A percentile compares a stretch with the other conserved stretches of the same genome.
Evolutionary conservation across 331 rosid genomes (phyloP).

Genomic region (Quercus tomentella): DNA sequence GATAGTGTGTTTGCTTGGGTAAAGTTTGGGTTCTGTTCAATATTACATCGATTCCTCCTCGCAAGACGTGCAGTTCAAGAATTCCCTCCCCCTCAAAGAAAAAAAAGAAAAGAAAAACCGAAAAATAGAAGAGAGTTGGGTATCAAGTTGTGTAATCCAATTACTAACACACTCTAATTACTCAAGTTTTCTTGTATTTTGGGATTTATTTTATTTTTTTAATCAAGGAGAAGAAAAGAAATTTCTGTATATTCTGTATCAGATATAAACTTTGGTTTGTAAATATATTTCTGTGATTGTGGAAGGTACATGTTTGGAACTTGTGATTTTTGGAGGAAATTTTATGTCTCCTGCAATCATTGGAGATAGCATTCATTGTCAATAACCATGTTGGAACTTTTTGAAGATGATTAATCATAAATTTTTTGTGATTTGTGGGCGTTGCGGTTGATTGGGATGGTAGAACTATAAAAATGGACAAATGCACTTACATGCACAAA

Average conservation of each 20-base stretch:
- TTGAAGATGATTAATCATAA: not conserved
- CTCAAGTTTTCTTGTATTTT: no score
- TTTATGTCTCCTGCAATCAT: not conserved
- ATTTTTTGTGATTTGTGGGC: not conserved
- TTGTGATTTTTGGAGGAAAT: not conserved
- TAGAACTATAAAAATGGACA: not conserved
- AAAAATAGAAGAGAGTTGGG: no score
- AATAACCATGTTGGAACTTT: not conserved
- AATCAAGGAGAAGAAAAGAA: not conserved
- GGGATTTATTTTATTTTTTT: no score
- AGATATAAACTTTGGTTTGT: not conserved
- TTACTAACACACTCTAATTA: no score
- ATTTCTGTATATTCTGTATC: not conserved
- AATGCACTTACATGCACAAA: not conserved
- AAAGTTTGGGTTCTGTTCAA: no score
- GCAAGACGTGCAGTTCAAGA: no score
- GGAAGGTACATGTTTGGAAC: not conserved
- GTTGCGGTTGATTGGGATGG: not conserved
- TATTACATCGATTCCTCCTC: no score
- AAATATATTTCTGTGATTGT: not conserved
- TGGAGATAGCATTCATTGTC: no score
- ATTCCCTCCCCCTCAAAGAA: no score
- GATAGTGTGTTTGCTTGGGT: not conserved
- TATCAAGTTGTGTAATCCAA: no score
- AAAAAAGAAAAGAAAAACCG: no score